Base-by-base conservation (phyloP, 2,329 filamentous ascomycete genomes). In the Ophiostoma australiae region DNA sequence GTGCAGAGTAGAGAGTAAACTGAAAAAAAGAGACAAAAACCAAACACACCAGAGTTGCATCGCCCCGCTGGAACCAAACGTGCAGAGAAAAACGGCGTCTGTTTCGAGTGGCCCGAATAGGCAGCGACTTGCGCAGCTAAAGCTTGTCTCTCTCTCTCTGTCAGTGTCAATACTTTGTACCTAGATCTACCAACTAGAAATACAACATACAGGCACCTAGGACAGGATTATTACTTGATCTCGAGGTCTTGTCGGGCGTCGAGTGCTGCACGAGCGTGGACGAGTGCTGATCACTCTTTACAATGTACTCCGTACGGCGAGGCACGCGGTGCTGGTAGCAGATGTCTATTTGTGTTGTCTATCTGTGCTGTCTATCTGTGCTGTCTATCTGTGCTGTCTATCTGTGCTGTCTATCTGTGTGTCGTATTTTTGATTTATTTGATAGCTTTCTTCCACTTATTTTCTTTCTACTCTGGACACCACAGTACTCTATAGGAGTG, bases 11-110 rank as follows among this genome's bases (percentile, higher is more conserved):
- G 27, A 31, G 1, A 31, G 1, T 31, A 31, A 31, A 39, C 37
- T 39, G 37, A 7, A 5, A 39, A 5, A 39, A 1, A 7, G 8
- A 4, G 4, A 37, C 15, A 41, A 41, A 11, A 41, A 41, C 4
- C 27, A 27, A 27, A 27, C 44, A n/a, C 44, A 41, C 27, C 15
- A 63, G 27, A 13, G 58, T 63, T 13, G 58, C 27, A 63, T 63
- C 23, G 58, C 58, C 58, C 58, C 58, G 58, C 58, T 31, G 58
- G 52, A 17, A 33, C 52, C n/a, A 63, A 63, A 63, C 58, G 58
- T 33, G 23, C 13, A 31, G 58, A 33, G 23, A 13, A 63, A 27
- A 33, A 33, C 27, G 58, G 58, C 27, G 58, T 17, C 58, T 63
- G 58, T 63, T 63, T 63, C 58, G 52, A 35, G 58, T 33, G 58